Percentiles rank a stretch among this genome's conserved stretches.
These are phyloP conservation scores for Gaeumannomyces sp. DNA, from an alignment of 2,329 filamentous ascomycete species.

Conservation along the genomic window DNA sequence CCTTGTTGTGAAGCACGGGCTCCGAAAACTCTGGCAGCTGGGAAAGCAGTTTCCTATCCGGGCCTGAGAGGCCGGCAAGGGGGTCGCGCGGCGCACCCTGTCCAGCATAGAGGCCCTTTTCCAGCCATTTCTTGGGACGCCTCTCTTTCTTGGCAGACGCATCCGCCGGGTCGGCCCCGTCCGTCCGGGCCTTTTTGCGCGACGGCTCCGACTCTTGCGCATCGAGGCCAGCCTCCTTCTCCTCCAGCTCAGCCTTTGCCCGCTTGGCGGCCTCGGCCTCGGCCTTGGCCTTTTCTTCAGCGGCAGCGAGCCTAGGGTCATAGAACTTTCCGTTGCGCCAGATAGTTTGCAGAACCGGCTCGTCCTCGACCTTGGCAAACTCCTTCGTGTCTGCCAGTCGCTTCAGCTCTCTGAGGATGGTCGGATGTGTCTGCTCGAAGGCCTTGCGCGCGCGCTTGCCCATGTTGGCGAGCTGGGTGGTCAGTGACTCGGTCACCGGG, in stretches of 20 bases:
- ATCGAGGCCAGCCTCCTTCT: constrained; percentile 14
- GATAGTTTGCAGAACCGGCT: constrained; percentile 50
- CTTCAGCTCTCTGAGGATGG: constrained; percentile 44
- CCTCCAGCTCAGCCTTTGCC: constrained; percentile 7
- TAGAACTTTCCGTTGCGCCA: constrained; percentile 62
- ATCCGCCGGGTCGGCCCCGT: constrained; percentile 26
- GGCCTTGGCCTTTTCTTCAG: constrained; percentile 17
- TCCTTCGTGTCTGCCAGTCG: constrained; percentile 58
- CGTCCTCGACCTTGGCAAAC: constrained; percentile 51
- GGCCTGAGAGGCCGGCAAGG: constrained; percentile 39
- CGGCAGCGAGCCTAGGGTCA: constrained; percentile 24
- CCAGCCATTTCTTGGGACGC: constrained; percentile 68
- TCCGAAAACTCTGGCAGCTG: constrained; percentile 40
- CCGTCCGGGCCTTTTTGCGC: constrained; percentile 19
- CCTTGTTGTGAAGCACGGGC: constrained; percentile 44
- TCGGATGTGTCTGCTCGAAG: constrained; percentile 33
- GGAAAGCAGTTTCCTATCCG: constrained; percentile 46
- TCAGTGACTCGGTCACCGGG: constrained; percentile 36
- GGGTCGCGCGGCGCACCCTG: constrained; percentile 54
- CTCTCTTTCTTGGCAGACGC: constrained; percentile 30
- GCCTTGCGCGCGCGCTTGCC: constrained; percentile 56
- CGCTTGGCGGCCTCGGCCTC: constrained; percentile 17
- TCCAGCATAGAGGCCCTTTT: constrained; percentile 80
- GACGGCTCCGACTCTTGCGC: constrained; percentile 17
- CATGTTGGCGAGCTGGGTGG: constrained; percentile 44